Percentiles rank a stretch among this genome's conserved stretches.
Evolutionary conservation across 768 basidiomycete genomes (phyloP).

Genomic region (Hirschioporus abietinus): DNA sequence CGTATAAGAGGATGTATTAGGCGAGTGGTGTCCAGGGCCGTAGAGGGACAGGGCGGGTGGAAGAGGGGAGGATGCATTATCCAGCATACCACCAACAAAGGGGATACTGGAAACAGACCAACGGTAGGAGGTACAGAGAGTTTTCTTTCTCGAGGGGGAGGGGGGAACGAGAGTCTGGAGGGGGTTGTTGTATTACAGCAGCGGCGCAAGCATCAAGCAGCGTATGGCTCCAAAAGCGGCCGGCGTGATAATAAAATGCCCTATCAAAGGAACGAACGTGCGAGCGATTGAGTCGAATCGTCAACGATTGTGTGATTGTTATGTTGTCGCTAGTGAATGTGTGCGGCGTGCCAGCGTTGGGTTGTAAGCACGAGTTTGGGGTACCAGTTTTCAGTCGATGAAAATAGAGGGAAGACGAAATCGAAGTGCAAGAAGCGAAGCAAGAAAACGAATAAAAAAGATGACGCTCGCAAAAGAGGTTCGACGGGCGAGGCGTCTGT

Average conservation of each 20-base stretch:
- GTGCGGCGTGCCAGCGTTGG: background rate
- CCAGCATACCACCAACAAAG: background rate
- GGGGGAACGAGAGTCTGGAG: background rate
- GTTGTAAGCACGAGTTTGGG: background rate
- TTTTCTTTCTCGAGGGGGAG: too few relatives aligned
- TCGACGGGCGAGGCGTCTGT: background rate
- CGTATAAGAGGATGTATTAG: too few relatives aligned
- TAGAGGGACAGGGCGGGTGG: background rate
- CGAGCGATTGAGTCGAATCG: background rate
- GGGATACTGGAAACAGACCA: background rate
- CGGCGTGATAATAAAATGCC: background rate
- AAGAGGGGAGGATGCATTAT: background rate
- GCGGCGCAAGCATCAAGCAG: background rate
- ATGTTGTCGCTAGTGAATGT: background rate
- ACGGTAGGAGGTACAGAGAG: background rate
- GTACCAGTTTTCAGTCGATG: too few relatives aligned
- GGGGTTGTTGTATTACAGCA: background rate
- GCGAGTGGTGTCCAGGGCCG: too few relatives aligned
- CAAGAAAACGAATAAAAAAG: too few relatives aligned
- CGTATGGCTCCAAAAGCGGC: background rate
- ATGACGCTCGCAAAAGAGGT: too few relatives aligned
- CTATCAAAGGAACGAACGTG: background rate
- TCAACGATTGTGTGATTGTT: background rate
- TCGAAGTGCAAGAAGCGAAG: too few relatives aligned
- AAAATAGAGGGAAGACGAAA: too few relatives aligned